Base-by-base conservation (phyloP, 2,329 filamentous ascomycete species). In the Beauveria asiatica region DNA sequence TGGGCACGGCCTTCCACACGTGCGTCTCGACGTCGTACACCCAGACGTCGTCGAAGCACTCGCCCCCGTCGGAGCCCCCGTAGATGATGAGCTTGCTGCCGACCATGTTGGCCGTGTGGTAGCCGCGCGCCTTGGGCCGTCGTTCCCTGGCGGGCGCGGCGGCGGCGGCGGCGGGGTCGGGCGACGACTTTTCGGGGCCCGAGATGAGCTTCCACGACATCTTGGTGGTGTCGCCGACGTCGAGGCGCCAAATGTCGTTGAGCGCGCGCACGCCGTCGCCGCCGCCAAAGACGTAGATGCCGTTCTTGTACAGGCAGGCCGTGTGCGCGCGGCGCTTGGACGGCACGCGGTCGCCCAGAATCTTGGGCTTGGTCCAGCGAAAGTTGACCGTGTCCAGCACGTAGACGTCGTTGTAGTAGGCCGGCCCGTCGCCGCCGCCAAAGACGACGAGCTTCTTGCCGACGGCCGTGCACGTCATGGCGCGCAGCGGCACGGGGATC, bases 21-120 rank as follows among this genome's bases (percentile, higher is more conserved):
- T 81, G 77, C 44, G 77, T 79, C 55, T 88, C 85, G 6, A 88
- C 81, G 68, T 89, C 85, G 73, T 87, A 88, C 33, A 89, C 82
- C 86, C 86, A 89, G 45, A 89, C 85, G 67, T 89, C 86, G 69
- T 85, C 81, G 73, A 89, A 89, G 72, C 86, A 89, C 72, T 88
- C 85, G 56, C 83, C 84, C 64, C 86, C 86, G 69, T 89, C 86
- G 3, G 83, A 87, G 39, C 86, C 86, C 44, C 86, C 86, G 69
- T 83, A 88, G 66, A 89, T 84, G 70, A 89, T 88, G 63, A 89
- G 80, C 73, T 89, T 89, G 72, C 80, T 81, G 64, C 85, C 85
- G 48, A 88, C 85, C 80, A 89, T 88, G 69, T 88, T 89, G 64
- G 86, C 85, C 5, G 86, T 88, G 70, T 89, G 86, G 69, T 89